Conservation (phyloP, 768 basidiomycete species). For the Obba rivulosa region DNA sequence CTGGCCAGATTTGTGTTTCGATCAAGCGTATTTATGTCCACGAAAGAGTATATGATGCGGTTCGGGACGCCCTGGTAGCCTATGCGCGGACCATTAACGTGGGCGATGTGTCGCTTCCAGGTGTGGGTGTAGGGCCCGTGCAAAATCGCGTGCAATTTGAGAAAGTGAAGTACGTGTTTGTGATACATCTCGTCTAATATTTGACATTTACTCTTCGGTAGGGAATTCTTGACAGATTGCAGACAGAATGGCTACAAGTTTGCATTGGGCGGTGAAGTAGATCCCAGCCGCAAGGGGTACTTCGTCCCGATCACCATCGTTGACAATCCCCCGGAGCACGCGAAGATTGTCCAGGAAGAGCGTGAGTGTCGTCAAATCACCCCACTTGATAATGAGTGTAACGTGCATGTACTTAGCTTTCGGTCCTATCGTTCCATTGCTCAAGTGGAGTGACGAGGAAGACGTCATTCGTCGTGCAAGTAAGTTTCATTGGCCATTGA, state of each 20-base stretch:
- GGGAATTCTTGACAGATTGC: slow-evolving; percentile 4
- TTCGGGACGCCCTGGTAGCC: slow-evolving; percentile 2
- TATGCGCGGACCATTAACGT: background rate
- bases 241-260: slow-evolving; percentile 7
- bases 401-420: background rate
- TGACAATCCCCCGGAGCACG: slow-evolving; percentile 9
- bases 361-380: slow-evolving; percentile 1
- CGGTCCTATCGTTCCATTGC: slow-evolving; percentile 6
- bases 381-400: background rate
- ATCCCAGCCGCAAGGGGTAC: background rate
- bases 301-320: slow-evolving; percentile 6
- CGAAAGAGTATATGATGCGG: slow-evolving; percentile 7
- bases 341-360: slow-evolving; percentile 8
- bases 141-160: slow-evolving; percentile 2
- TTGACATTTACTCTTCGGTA: slow-evolving; percentile 1
- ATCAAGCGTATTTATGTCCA: slow-evolving; percentile 7
- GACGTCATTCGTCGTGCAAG: slow-evolving; percentile 5
- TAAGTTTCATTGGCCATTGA: background rate
- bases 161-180: background rate
- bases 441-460: slow-evolving; percentile 9
- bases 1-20: slow-evolving; percentile 7
- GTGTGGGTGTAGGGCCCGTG: slow-evolving; percentile 2
- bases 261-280: background rate
- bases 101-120: background rate
- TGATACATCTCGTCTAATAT: too few relatives aligned